Evolutionary conservation across 2,329 filamentous ascomycete species (phyloP), one percentile per base, ranked within the genome.

Genomic region (Pseudogymnoascus sp.): DNA sequence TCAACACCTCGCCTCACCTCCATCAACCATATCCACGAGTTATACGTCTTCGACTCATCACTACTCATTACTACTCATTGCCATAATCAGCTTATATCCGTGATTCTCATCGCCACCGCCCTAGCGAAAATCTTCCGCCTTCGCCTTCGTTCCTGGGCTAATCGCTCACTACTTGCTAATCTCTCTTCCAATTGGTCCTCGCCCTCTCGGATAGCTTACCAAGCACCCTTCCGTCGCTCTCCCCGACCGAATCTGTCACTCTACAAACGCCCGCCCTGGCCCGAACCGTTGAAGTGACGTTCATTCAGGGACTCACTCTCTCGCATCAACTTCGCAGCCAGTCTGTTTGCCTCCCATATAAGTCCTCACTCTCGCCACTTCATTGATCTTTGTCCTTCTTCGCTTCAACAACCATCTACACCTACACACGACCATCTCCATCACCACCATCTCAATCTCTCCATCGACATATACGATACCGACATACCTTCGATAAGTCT

Each of bases 261-360:
- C 31, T 53, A 28, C 47, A 53, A 53, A 53, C 47, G 47, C 26
- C 26, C 26, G 47, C 47, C 47, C 47, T 53, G 47, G 47, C 47
- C 47, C 47, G 47, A 53, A 53, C 47, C 47, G 47, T 53, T 53
- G 47, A 53, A 53, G 47, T 53, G 47, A 53, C 47, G 47, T 53
- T 53, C 47, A 53, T 28, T 31, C 47, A 53, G 47, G 47, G 47
- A 53, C 47, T 53, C 15, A n/a, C 44, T 50, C 44, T 50, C 44
- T 28, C 15, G 15, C 17, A 50, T 50, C 23, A n/a, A 50, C 44
- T 50, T 50, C 44, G 23, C 44, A 31, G 47, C 47, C 47, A 53
- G 47, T 53, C 44, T 53, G 47, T 53, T 53, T 53, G 47, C 47
- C 47, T 53, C 47, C 47, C 47, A 53, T 53, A 53, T 53, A 53